phyloP scores from a whole-genome alignment of 306 rosid genomes.

The Cyamopsis tetragonoloba region DNA sequence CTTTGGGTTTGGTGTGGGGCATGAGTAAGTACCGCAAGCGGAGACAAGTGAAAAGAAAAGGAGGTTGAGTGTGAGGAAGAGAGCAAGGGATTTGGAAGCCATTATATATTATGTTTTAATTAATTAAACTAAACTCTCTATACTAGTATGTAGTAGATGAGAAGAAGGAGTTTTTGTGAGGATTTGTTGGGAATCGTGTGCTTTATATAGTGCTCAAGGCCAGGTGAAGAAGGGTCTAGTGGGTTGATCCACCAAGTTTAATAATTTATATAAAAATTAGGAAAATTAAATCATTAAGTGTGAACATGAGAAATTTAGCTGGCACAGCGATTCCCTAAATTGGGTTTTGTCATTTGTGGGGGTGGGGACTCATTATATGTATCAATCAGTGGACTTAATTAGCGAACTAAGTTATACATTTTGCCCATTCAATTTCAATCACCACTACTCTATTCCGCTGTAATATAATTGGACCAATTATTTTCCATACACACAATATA shows the following conservation, averaged over 20 bases:
- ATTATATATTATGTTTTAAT: conserved; percentile 19
- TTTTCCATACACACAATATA: too few relatives aligned
- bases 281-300: conserved; percentile 29
- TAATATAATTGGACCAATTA: too few relatives aligned
- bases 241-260: too few relatives aligned
- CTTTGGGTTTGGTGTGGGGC: conserved; percentile 33
- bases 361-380: not conserved
- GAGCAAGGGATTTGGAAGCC: conserved; percentile 63
- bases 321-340: not conserved
- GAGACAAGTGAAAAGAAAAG: conserved; percentile 59
- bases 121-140: too few relatives aligned
- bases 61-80: conserved; percentile 59
- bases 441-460: not conserved
- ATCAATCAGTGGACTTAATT: conserved; percentile 3
- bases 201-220: conserved; percentile 21
- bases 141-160: not conserved
- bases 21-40: conserved; percentile 37
- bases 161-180: conserved; percentile 1
- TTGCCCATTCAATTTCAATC: too few relatives aligned
- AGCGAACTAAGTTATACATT: not conserved
- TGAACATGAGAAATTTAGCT: conserved; percentile 30
- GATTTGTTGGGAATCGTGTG: conserved; percentile 7
- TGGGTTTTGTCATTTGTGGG: conserved; percentile 21
- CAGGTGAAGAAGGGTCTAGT: not conserved
- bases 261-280: not conserved